Percentiles rank a stretch among this genome's conserved stretches.
These are phyloP conservation scores for Solanum pimpinellifolium DNA, from an alignment of 257 asterid species.

Conservation along the genomic window DNA sequence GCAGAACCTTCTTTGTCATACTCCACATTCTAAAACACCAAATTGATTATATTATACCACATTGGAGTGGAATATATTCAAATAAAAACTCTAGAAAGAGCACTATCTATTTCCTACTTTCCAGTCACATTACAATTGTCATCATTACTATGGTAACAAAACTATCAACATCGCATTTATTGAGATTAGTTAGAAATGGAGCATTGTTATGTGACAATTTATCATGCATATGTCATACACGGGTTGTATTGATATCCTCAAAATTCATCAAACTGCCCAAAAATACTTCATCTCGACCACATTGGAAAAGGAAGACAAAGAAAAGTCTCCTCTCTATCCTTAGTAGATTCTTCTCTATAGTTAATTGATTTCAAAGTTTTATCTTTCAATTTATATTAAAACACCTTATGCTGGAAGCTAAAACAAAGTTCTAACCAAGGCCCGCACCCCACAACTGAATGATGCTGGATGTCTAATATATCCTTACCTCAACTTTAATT, in stretches of 20 bases:
- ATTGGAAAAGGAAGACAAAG: neutral
- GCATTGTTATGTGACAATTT: neutral
- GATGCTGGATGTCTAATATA: neutral
- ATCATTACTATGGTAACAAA: neutral
- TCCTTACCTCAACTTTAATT: constrained; percentile 67
- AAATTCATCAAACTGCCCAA: neutral
- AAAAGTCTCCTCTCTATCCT: neutral
- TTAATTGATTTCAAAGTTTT: neutral
- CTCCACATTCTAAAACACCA: constrained; percentile 44
- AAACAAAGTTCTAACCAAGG: neutral
- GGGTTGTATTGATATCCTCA: neutral
- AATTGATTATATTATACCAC: neutral
- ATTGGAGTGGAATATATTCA: neutral
- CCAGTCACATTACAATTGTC: neutral
- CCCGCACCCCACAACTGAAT: neutral
- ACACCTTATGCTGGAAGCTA: neutral
- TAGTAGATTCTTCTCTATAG: neutral
- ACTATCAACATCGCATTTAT: neutral
- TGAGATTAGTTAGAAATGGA: neutral
- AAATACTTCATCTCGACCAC: neutral
- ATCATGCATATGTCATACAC: neutral
- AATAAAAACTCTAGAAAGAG: neutral
- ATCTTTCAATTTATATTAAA: neutral
- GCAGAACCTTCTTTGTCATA: constrained; percentile 95
- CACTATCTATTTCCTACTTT: neutral